Evolutionary conservation across 1,139 yeast genomes (phyloP), one percentile per base, ranked within the genome.

Genomic region (Sugiyamaella neomexicana): DNA sequence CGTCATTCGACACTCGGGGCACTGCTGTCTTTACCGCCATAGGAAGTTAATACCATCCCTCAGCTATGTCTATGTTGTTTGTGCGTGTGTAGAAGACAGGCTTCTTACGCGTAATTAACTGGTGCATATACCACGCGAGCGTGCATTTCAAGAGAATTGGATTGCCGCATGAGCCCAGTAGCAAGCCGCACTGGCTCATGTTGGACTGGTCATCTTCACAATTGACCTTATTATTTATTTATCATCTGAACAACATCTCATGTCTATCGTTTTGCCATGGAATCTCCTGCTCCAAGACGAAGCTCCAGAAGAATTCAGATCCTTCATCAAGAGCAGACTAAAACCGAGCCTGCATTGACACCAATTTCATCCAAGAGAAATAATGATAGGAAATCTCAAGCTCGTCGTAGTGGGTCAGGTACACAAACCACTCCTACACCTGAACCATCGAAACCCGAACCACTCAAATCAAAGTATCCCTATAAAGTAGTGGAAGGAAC

Each of bases 401-500:
- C 37, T 13, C 37, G 38, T 29, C 44, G 17, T 13, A 10, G n/a
- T 25, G 20, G 32, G 12, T n/a, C 44, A 9, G 16, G 27, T 13
- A 15, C 48, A 7, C 20, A 32, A 15, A 31, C 40, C 3, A 41
- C 46, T 7, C 47, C 52, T 8, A 32, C 52, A 17, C 38, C 51
- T 1, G 52, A 46, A 37, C 27, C 32, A 5, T 16, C 42, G 5
- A 31, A 41, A 17, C 25, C 47, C 7, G 52, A 46, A 27, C 27
- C 32, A 5, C 17, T 42, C 2, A 40, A 49, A 17, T 32, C 25
- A 15, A 49, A 49, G 16, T 75, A 88, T 53, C 93, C 91, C 1
- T 86, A 86, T 67, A 86, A 83, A 60, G 78, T 83, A 7, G 74
- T 84, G 2, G 80, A 85, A 41, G 84, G 81, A 1, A 72, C 89